Conservation (phyloP, 116 monocot genomes). For the Zostera marina region DNA sequence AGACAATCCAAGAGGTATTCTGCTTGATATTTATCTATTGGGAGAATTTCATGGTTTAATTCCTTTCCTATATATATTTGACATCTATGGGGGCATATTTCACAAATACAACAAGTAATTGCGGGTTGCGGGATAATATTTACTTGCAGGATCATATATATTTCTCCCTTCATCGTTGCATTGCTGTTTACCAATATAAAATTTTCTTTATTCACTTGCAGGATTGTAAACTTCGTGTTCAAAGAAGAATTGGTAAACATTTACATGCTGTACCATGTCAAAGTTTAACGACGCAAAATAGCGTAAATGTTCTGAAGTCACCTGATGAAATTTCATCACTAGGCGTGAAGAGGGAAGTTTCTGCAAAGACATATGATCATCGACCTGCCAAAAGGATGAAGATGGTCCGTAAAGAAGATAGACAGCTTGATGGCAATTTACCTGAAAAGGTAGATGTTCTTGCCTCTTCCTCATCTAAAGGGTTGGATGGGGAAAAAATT, state of each 20-base stretch:
- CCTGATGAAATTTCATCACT: not conserved
- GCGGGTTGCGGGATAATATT: too few relatives aligned
- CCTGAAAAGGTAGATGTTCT: slow-evolving; percentile 42
- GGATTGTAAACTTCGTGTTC: not conserved
- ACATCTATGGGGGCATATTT: not conserved
- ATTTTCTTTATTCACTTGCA: not conserved
- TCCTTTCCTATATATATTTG: not conserved
- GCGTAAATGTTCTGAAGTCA: too few relatives aligned
- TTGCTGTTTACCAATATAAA: not conserved
- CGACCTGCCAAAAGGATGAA: too few relatives aligned
- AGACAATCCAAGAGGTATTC: slow-evolving; percentile 10
- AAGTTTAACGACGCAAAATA: too few relatives aligned
- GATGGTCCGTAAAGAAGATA: not conserved
- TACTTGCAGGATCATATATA: not conserved
- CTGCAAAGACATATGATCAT: too few relatives aligned
- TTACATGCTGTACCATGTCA: not conserved
- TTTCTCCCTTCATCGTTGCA: not conserved
- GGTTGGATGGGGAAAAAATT: slow-evolving; percentile 31
- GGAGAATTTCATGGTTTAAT: not conserved
- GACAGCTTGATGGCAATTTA: not conserved
- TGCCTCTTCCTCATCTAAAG: slow-evolving; percentile 33
- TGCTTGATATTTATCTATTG: not conserved
- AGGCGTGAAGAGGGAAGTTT: not conserved
- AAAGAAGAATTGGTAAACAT: not conserved
- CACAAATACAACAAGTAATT: too few relatives aligned